Conservation (phyloP, 345 rosid species). For the Triadica sebifera region DNA sequence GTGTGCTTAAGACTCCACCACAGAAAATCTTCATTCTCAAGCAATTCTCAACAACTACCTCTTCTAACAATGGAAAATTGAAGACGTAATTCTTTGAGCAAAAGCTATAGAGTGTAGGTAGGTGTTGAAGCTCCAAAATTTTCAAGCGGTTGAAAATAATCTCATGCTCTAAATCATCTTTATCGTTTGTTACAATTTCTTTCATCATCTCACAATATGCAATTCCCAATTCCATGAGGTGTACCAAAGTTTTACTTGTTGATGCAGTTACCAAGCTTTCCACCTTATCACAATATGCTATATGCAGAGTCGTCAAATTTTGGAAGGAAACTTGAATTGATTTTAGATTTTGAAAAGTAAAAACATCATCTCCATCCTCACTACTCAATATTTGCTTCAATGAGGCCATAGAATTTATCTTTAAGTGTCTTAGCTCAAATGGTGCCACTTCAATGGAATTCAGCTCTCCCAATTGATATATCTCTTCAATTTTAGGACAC, state of each 20-base stretch:
- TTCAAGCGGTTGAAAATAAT: constrained; percentile 10
- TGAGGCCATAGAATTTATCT: too few species aligned
- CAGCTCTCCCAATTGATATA: too few species aligned
- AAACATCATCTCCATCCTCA: too few species aligned
- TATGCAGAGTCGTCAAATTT: not conserved
- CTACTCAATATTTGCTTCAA: too few species aligned
- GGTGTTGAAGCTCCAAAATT: not conserved
- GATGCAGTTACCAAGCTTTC: not conserved
- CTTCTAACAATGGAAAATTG: not conserved
- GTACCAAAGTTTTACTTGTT: not conserved
- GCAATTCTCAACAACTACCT: not conserved
- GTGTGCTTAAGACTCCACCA: not conserved
- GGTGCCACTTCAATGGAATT: too few species aligned
- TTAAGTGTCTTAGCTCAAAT: too few species aligned
- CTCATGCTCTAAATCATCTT: not conserved
- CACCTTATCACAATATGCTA: not conserved
- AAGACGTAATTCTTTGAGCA: not conserved
- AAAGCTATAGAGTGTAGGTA: constrained; percentile 12
- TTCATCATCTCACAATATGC: not conserved
- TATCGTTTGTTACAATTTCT: not conserved
- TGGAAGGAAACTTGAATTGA: not conserved
- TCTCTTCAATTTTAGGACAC: too few species aligned
- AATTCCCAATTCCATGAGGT: not conserved
- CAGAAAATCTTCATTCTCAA: not conserved
- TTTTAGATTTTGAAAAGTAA: too few species aligned